Base-by-base conservation (phyloP, 306 rosid species). In the Carpinus fangiana region DNA sequence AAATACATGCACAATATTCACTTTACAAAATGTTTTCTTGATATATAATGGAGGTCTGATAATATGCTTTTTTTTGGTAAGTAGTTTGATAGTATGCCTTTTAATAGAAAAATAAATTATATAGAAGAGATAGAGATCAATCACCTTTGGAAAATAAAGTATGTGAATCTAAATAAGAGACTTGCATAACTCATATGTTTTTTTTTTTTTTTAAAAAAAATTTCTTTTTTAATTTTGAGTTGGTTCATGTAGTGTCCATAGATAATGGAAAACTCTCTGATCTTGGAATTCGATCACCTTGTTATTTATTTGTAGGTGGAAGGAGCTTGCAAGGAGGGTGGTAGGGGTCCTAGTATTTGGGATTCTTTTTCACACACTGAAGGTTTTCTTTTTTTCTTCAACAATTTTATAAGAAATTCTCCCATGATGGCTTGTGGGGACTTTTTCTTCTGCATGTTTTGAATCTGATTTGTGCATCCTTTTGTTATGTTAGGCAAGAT, bases 321-420 rank as follows among this genome's bases (percentile, higher is more conserved):
- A 88, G 98, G 98, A 75, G 98, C 88, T 79, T 78, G 86, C 81
- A 79, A 89, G 2, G 90, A 83, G 81, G 98, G 95, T 69, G 91
- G 93, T 52, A 87, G 91, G 86, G 97, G 97, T 78, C 87, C 97
- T 61, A 76, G 97, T 72, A 92, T 92, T 75, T 92, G 97, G 97
- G 97, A 94, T 87, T 93, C 90, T 59, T 94, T 94, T 86, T 34
- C 97, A 70, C 94, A 92, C 80, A 79, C 77, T 16, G 78, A 86
- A 67, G 97, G 98, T 92, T 79, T 28, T 36, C 45, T 14, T 45
- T 43, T 72, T 17, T 16, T 55, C 71, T 59, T 72, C 26, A 71
- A 65, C 21, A 52, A 72, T 77, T 55, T 20, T 34, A 16, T 10
- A 36, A 36, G 18, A 41, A 50, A 23, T 28, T 20, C 62, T 18